Conservation (phyloP, 2,329 filamentous ascomycete genomes). For the Aspergillus spinulosporus region DNA sequence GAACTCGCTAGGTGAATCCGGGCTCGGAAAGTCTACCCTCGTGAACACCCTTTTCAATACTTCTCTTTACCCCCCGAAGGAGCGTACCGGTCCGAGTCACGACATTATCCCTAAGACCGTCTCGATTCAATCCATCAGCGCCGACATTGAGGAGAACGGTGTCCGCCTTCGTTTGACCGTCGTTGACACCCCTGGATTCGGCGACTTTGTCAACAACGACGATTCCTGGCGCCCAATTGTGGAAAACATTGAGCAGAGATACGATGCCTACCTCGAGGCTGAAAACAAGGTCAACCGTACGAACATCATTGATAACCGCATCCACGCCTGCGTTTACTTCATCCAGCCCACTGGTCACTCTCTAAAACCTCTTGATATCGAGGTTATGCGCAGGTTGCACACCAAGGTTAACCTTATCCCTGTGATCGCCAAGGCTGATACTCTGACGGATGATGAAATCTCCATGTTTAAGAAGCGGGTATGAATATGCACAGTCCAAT, state of each 20-base stretch:
- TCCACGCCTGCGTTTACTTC: conserved; percentile 99
- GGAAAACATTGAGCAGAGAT: conserved; percentile 99
- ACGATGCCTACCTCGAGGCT: conserved; percentile 95
- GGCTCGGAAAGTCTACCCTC: conserved; percentile 96
- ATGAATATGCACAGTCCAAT: conserved; percentile 43
- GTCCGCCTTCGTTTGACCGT: conserved; percentile 95
- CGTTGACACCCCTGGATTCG: conserved; percentile 96
- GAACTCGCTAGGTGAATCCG: conserved; percentile 78
- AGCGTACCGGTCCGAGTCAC: conserved; percentile 94
- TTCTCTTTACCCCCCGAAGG: conserved; percentile 95
- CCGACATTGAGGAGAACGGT: conserved; percentile 97
- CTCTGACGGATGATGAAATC: conserved; percentile 95
- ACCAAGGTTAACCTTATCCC: conserved; percentile 99
- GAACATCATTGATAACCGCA: conserved; percentile 99
- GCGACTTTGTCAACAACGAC: conserved; percentile 99
- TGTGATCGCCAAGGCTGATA: conserved; percentile 98
- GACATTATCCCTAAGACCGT: conserved; percentile 99
- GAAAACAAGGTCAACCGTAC: conserved; percentile 99
- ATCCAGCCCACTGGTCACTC: conserved; percentile 99
- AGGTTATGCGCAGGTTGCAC: conserved; percentile 98
- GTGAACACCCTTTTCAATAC: conserved; percentile 99
- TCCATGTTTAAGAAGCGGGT: conserved; percentile 92
- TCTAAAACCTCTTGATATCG: conserved; percentile 95
- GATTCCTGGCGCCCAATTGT: conserved; percentile 99
- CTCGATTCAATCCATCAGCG: conserved; percentile 89